Base-by-base conservation (phyloP, 495 filamentous ascomycete genomes). In the Neurospora sp. region DNA sequence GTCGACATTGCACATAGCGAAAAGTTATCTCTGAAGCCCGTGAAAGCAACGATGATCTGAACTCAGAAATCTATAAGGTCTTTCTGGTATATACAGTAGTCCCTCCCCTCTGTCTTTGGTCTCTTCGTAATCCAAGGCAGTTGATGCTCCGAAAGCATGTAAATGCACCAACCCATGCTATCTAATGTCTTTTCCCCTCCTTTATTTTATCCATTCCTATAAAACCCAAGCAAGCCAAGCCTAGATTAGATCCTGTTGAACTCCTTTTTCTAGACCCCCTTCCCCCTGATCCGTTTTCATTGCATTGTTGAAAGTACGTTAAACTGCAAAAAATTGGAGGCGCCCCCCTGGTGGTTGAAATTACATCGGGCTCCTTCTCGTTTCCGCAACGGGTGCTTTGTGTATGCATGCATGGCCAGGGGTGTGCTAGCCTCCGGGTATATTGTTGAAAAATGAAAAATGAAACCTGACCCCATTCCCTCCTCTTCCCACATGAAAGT, bases 211-310 rank as follows among this genome's bases (percentile, higher is more conserved):
- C 53, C 48, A 3, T 61, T 61, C 27, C 22, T 35, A 18, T 65
- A 35, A 18, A 65, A 48, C 22, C 31, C 53, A 65, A 18, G 22
- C 61, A 14, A 42, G 22, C 20, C 38, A 53, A 69, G 39, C 46
- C 48, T 44, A 46, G 37, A 39, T 40, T 65, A 41, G 37, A 38
- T 73, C 69, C 53, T 68, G 61, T 72, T 74, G 73, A 74, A 73
- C 72, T 71, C 72, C 72, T 22, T 69, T 53, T 46, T 48, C 53
- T 65, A 65, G 53, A 65, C 53, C 53, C 12, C 53, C 53, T 14
- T 35, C 53, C 12, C 53, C 53, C 27, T 65, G 27, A 65, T 65
- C 53, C 53, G 27, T 65, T 65, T 65, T 37, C 53, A 65, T 18
- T 35, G 35, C 53, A 65, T 2, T 65, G 53, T 65, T 65, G 53